phyloP scores from a whole-genome alignment of 257 asterid genomes.

The Primulina huaijiensis region DNA sequence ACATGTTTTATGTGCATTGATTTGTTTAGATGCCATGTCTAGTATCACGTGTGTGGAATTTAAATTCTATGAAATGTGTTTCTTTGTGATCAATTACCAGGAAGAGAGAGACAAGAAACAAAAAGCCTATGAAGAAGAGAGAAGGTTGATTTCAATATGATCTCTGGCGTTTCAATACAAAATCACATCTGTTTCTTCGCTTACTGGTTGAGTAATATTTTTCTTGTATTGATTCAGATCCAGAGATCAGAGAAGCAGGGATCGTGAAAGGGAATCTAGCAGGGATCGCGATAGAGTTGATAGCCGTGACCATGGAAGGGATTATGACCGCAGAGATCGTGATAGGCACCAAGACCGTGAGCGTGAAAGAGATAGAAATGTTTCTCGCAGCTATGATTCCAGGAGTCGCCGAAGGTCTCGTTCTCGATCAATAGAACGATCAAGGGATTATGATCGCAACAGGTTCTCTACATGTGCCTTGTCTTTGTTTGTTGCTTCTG shows the following conservation, averaged over 20 bases:
- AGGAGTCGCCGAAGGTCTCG: slow-evolving; percentile 84
- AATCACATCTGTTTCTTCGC: background rate
- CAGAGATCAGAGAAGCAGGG: slow-evolving; percentile 63
- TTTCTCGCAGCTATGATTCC: slow-evolving; percentile 66
- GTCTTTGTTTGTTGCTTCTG: background rate
- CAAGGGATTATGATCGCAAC: slow-evolving; percentile 88
- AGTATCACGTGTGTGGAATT: background rate
- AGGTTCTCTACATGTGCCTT: slow-evolving; percentile 42
- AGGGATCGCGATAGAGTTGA: slow-evolving; percentile 65
- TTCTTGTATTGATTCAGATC: slow-evolving; percentile 41
- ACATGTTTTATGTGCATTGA: background rate
- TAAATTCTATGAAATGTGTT: slow-evolving; percentile 13
- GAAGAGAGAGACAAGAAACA: slow-evolving; percentile 78
- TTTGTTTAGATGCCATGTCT: background rate
- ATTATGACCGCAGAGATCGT: slow-evolving; percentile 67
- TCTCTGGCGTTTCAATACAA: background rate
- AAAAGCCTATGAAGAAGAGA: slow-evolving; percentile 77
- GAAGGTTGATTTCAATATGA: slow-evolving; percentile 42
- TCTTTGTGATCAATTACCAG: slow-evolving; percentile 46
- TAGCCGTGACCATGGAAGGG: slow-evolving; percentile 60
- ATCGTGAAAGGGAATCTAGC: slow-evolving; percentile 67
- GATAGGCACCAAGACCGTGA: slow-evolving; percentile 58
- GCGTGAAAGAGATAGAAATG: slow-evolving; percentile 67
- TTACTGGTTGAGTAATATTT: slow-evolving; percentile 17
- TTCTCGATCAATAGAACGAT: slow-evolving; percentile 75